Conservation (phyloP, 352 stramenopile genomes). For the Pythium guiyangense region DNA sequence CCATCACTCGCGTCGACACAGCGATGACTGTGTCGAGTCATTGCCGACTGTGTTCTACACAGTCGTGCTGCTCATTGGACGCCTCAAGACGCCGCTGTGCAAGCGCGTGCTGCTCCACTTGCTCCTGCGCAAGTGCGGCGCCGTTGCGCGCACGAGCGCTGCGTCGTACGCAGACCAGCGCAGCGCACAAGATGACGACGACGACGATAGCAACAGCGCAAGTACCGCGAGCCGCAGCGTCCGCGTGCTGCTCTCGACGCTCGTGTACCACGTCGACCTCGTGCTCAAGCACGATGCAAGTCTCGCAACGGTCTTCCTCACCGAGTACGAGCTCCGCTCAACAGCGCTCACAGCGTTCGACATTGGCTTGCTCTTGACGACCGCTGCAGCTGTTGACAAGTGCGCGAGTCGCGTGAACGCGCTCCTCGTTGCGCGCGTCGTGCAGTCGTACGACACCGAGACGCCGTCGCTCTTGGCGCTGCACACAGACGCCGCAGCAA, state of each 20-base stretch:
- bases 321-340: constrained; percentile 30
- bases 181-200: not conserved
- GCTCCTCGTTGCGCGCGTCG: constrained; percentile 23
- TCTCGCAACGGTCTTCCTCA: constrained; percentile 30
- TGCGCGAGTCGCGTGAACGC: constrained; percentile 20
- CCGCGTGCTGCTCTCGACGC: constrained; percentile 34
- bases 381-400: constrained; percentile 28
- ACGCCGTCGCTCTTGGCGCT: not conserved
- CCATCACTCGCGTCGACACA: too few species aligned
- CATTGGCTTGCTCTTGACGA: constrained; percentile 35
- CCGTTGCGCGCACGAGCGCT: constrained; percentile 2
- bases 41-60: constrained; percentile 40
- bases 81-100: constrained; percentile 25
- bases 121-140: constrained; percentile 29
- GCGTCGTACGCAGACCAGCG: constrained; percentile 9
- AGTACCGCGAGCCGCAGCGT: constrained; percentile 10
- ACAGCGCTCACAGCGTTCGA: constrained; percentile 34
- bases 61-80: constrained; percentile 30
- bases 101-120: constrained; percentile 30
- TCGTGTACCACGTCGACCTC: constrained; percentile 54
- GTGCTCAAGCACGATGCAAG: constrained; percentile 37
- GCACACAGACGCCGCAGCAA: not conserved
- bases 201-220: constrained; percentile 3
- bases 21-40: constrained; percentile 20
- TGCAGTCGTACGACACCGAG: constrained; percentile 18